Evolutionary conservation across 805 yeast genomes (phyloP), one percentile per base, ranked within the genome.

Genomic region (Torulaspora franciscae): DNA sequence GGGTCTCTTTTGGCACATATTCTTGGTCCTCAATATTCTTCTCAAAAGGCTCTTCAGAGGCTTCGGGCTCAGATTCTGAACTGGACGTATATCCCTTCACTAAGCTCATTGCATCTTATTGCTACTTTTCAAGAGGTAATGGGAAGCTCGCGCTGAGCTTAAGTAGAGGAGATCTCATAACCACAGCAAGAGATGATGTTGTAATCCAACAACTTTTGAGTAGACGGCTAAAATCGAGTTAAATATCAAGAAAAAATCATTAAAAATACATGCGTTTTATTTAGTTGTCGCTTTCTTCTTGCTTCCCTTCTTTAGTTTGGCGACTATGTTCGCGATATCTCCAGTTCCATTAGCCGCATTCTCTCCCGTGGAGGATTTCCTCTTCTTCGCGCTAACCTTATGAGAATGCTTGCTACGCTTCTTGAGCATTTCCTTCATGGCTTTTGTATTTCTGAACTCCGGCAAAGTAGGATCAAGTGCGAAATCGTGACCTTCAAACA

Each of bases 401-500:
- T 53, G 54, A 30, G 67, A 61, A 58, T 81, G 75, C 61, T 79
- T 79, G 33, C 76, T 74, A 53, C 95, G 77, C 66, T 89, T 95
- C 36, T 78, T 73, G 69, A 93, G 67, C 45, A 93, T 77, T 64
- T 82, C 75, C 61, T 83, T 81, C 95, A 91, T 90, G 22, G 93
- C 88, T 13, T 79, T 70, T 1, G 98, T 90, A 66, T 83, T 80
- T 69, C 85, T 89, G 73, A 78, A 91, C 62, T 87, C 95, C n/a
- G 95, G 85, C 59, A 75, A 80, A 15, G 95, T 82, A 17, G 97
- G 95, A 66, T 95, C 99, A 61, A 95, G 89, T 9, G 96, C 96
- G 67, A 80, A 93, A 50, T 84, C 93, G 51, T 86, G 96, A 50
- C 80, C 82, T 57, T 88, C 88, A 59, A 83, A 87, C 51, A 89